Evolutionary conservation across 2,329 filamentous ascomycete genomes (phyloP).

Genomic region (Paecilomyces sp.): DNA sequence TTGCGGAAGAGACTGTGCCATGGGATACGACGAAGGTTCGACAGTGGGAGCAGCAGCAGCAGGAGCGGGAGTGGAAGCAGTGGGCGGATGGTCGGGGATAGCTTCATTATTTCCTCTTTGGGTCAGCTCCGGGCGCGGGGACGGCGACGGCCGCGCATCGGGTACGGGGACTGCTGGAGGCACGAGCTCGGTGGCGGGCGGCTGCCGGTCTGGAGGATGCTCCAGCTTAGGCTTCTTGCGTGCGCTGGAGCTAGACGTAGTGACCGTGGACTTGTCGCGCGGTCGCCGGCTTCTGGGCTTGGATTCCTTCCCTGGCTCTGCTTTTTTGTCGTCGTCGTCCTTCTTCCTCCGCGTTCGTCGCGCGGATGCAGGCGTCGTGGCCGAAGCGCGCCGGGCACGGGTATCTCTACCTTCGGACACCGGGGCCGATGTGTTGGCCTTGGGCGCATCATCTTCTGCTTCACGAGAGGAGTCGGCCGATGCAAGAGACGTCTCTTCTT

Average conservation of each 20-base stretch:
- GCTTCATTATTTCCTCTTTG: slow-evolving; percentile 32
- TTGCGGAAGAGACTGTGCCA: slow-evolving; percentile 14
- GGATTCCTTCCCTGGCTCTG: slow-evolving; percentile 14
- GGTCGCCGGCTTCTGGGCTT: slow-evolving; percentile 23
- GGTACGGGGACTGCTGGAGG: slow-evolving; percentile 12
- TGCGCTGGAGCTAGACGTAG: slow-evolving; percentile 15
- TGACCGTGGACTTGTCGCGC: slow-evolving; percentile 26
- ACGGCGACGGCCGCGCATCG: slow-evolving; percentile 3
- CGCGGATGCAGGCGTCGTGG: slow-evolving; percentile 10
- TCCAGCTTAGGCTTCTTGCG: slow-evolving; percentile 45
- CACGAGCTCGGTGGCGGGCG: slow-evolving; percentile 35
- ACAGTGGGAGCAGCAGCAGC: slow-evolving; percentile 9
- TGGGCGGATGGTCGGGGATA: slow-evolving; percentile 26
- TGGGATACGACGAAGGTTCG: slow-evolving; percentile 16
- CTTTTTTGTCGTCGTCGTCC: slow-evolving; percentile 25
- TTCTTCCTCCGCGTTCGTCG: slow-evolving; percentile 35
- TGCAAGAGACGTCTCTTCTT: slow-evolving; percentile 8
- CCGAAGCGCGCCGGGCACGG: slow-evolving; percentile 24
- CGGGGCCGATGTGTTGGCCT: not conserved
- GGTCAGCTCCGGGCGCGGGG: slow-evolving; percentile 7
- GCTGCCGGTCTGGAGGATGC: slow-evolving; percentile 23
- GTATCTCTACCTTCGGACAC: slow-evolving; percentile 15
- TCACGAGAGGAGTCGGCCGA: slow-evolving; percentile 9
- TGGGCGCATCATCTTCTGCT: slow-evolving; percentile 3
- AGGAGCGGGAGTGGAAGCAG: slow-evolving; percentile 24